Evolutionary conservation across 1,139 yeast genomes (phyloP).

Genomic region (Insectozyma bohioensis): DNA sequence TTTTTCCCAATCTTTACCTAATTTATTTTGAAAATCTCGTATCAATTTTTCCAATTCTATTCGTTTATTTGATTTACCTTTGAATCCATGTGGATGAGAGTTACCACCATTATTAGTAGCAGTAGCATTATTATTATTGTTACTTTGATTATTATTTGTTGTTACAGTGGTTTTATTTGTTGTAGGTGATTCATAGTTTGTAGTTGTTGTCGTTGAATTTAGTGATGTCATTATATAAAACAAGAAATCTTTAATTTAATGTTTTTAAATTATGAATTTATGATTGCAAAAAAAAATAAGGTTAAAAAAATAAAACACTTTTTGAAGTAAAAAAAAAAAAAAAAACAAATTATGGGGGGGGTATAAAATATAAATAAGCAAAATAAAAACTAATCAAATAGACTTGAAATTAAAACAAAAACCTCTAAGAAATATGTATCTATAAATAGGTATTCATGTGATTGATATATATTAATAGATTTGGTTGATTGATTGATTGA

Average conservation of each 20-base stretch:
- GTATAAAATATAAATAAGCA: too few relatives aligned
- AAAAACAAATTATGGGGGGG: too few relatives aligned
- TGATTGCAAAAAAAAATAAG: too few relatives aligned
- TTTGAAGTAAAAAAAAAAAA: too few relatives aligned
- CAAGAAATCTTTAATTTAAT: too few relatives aligned
- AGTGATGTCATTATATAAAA: too few relatives aligned
- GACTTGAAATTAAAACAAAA: conserved; percentile 10
- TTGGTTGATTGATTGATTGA: conserved; percentile 8
- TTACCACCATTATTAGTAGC: neutral
- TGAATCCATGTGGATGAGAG: conserved; percentile 7
- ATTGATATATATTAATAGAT: neutral
- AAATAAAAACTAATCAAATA: too few relatives aligned
- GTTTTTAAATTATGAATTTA: too few relatives aligned
- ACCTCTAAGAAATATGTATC: too few relatives aligned
- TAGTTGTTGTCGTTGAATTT: conserved; percentile 8
- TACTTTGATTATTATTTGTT: neutral
- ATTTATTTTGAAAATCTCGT: conserved; percentile 64
- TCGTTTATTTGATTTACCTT: conserved; percentile 36
- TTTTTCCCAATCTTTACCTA: conserved; percentile 82
- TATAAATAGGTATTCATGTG: neutral
- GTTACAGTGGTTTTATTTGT: conserved; percentile 5
- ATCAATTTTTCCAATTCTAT: conserved; percentile 74
- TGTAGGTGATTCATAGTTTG: conserved; percentile 6
- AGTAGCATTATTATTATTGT: too few relatives aligned
- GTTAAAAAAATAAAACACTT: too few relatives aligned